Conservation (phyloP, 768 basidiomycete genomes). For the Boletus rubropictus region DNA sequence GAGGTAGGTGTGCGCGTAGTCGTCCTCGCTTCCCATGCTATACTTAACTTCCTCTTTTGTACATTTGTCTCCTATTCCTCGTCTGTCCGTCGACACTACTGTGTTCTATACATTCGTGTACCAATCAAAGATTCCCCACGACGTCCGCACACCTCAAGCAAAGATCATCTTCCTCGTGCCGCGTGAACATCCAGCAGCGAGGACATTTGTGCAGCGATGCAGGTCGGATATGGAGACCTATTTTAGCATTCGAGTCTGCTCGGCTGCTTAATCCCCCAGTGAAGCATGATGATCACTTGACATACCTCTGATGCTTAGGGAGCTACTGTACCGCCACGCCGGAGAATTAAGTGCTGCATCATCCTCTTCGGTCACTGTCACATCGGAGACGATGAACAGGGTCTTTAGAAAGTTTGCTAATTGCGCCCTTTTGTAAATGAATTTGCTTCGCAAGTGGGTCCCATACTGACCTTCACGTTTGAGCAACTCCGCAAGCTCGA, state of each 20-base stretch:
- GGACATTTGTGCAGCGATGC: conserved; percentile 71
- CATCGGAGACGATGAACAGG: conserved; percentile 79
- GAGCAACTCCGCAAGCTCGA: conserved; percentile 34
- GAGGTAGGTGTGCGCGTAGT: no score
- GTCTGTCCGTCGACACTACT: no score
- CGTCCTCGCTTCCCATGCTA: no score
- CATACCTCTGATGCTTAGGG: conserved; percentile 43
- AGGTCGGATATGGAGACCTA: conserved; percentile 56
- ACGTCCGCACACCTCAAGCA: conserved; percentile 58
- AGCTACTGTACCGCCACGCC: conserved; percentile 46
- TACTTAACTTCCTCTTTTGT: no score
- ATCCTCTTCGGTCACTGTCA: conserved; percentile 43
- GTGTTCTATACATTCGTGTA: background rate
- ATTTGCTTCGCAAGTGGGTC: no score
- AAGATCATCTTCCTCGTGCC: conserved; percentile 43
- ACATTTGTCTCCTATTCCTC: no score
- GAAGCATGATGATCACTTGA: background rate
- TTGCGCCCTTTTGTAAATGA: background rate
- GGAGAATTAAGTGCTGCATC: conserved; percentile 36
- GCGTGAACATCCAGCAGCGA: conserved; percentile 82
- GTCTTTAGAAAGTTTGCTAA: conserved; percentile 61
- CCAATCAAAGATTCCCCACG: conserved; percentile 8
- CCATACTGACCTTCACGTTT: conserved; percentile 38
- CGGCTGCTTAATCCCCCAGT: background rate
- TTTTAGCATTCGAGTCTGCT: conserved; percentile 11